Evolutionary conservation across 2,329 filamentous ascomycete species (phyloP), one percentile per base, ranked within the genome.

Genomic region (Fusarium oxysporum): DNA sequence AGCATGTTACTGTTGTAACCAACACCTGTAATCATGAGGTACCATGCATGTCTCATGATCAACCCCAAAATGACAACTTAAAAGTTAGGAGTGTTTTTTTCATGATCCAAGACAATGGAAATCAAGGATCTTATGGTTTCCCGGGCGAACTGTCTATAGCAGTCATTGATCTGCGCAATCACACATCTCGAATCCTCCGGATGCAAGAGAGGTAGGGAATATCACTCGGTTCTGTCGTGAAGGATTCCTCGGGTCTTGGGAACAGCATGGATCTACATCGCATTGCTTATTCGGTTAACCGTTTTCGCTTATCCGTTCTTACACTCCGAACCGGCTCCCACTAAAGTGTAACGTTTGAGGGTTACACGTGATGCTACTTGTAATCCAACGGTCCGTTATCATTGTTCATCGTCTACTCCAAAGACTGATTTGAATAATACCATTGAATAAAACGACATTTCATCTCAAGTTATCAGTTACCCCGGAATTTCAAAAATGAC

Each of bases 311-410:
- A 41, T 25, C 28, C 54, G 23, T 12, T 23, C n/a, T 38, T 23
- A 17, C 19, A 25, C 43, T 47, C 44, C 43, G 17, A 38, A n/a
- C 23, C 21, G n/a, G 35, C 17, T 65, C 59, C 47, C 33, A 25
- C 25, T 21, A 19, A 65, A 23, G 21, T 48, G 41, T n/a, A 47
- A 40, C 44, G 13, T 25, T 23, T 21, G 25, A 30, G 35, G 17
- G 21, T 30, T 13, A 44, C 63, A 68, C 64, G 47, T 63, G 56
- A 68, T 43, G 35, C 13, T 33, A 60, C n/a, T 35, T 51, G n/a
- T 41, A 6, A 37, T 50, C 11, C n/a, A 62, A 50, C 37, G 35
- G 56, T 28, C 38, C 41, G 35, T 35, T 47, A 47, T n/a, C 28
- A 38, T 57, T 44, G 25, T 43, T 28, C 30, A 50, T 33, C 23